These are phyloP conservation scores for Tolypocladium guangdongense DNA, from an alignment of 2,329 filamentous ascomycete species.

Conservation along the genomic window DNA sequence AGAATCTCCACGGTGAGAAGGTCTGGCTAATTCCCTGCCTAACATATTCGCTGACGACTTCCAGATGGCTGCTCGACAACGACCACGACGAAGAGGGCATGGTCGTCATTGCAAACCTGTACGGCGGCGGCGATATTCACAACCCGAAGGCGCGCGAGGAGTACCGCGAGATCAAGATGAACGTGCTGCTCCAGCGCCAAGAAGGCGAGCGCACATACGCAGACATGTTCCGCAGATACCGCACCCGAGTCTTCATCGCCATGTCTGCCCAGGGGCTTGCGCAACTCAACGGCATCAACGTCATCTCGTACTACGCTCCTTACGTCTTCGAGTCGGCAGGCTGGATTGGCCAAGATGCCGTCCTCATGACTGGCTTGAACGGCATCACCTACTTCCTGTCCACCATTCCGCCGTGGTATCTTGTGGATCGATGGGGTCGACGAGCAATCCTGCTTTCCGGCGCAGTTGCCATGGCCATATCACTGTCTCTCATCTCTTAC, in stretches of 20 bases:
- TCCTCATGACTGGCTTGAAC: conserved; percentile 97
- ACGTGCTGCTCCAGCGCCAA: conserved; percentile 83
- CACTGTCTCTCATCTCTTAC: conserved; percentile 84
- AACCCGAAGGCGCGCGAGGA: conserved; percentile 87
- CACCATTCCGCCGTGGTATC: conserved; percentile 92
- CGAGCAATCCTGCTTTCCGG: conserved; percentile 83
- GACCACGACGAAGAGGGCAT: conserved; percentile 98
- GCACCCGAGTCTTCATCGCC: conserved; percentile 88
- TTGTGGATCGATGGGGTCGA: conserved; percentile 86
- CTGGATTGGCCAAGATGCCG: conserved; percentile 83
- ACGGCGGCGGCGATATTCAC: conserved; percentile 91
- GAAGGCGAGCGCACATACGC: conserved; percentile 85
- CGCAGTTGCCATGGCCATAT: conserved; percentile 78
- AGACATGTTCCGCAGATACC: conserved; percentile 93
- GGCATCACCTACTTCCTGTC: conserved; percentile 80
- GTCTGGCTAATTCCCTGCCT: neutral
- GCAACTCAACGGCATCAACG: conserved; percentile 97
- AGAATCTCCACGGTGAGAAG: conserved; percentile 74
- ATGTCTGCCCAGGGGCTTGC: conserved; percentile 96
- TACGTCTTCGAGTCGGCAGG: conserved; percentile 94
- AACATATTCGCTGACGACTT: conserved; percentile 12
- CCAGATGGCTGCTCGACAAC: conserved; percentile 90
- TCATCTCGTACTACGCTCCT: conserved; percentile 97
- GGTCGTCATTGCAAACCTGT: conserved; percentile 94
- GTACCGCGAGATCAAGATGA: conserved; percentile 98